phyloP scores from a whole-genome alignment of 345 rosid genomes.

The Conringia planisiliqua region DNA sequence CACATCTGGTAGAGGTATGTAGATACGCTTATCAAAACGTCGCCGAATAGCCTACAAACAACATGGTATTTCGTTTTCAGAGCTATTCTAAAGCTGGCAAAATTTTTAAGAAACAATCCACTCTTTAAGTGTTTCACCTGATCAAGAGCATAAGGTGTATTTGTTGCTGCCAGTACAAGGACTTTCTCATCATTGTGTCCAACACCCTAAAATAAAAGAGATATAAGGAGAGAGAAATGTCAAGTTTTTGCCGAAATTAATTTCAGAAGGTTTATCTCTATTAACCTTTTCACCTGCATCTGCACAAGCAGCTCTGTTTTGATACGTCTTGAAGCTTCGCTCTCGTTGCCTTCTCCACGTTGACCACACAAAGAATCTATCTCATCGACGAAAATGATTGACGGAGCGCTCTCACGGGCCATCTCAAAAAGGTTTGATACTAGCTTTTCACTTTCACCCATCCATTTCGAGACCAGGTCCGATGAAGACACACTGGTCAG shows the following conservation, averaged over 20 bases:
- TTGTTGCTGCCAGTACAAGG: conserved; percentile 92
- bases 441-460: conserved; percentile 97
- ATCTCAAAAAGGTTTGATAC: conserved; percentile 85
- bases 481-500: conserved; percentile 73
- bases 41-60: conserved; percentile 71
- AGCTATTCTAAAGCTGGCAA: background rate
- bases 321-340: conserved; percentile 91
- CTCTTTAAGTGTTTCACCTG: conserved; percentile 44
- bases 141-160: conserved; percentile 88
- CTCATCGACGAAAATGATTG: conserved; percentile 86
- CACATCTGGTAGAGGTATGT: conserved; percentile 83
- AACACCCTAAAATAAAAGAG: conserved; percentile 55
- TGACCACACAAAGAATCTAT: conserved; percentile 90
- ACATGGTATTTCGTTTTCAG: conserved; percentile 17
- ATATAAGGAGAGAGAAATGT: background rate
- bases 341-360: conserved; percentile 92
- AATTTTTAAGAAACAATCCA: background rate
- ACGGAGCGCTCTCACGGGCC: conserved; percentile 94
- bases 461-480: conserved; percentile 93
- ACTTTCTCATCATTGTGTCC: conserved; percentile 85
- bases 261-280: background rate
- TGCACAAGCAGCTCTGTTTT: conserved; percentile 97
- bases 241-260: background rate
- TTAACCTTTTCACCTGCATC: conserved; percentile 69
- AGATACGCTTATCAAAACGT: conserved; percentile 93